Base-by-base conservation (phyloP, 139 green algal genomes). In the Marvania coccoides region DNA sequence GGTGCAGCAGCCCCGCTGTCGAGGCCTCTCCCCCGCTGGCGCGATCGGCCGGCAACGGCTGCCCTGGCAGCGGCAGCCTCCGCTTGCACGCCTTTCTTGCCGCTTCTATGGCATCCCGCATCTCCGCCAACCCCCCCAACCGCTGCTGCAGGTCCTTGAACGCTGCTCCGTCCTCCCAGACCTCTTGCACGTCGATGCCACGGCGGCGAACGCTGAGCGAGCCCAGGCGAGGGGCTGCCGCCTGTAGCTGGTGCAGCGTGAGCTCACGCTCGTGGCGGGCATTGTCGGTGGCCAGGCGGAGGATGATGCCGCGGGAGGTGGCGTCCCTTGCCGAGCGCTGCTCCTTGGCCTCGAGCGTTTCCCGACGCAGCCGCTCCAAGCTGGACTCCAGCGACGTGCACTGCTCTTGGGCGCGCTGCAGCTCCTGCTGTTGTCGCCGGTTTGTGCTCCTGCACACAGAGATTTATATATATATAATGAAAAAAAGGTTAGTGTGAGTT, bases 151-250 rank as follows among this genome's bases (percentile, higher is more conserved):
- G 60, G 28, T 88, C 82, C 19, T 67, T 61, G n/a, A 91, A 82
- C 10, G 86, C 87, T 8, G 65, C 51, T 2, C 89, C 89, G 45
- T 94, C 87, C 64, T 94, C 87, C 88, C 88, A 96, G 4, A 91
- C 79, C 58, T 78, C 56, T 29, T 75, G 63, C 57, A 69, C 51
- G 46, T 78, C 60, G 24, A 85, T 70, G 24, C 75, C 76, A 12
- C 29, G 33, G 3, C 71, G 63, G 2, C 47, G 47, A 12, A 81
- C 58, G 3, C 61, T 53, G n/a, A 85, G 47, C 23, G 29, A 58
- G 26, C 78, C 67, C 38, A 85, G 67, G 37, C 79, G 67, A 23
- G 56, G 56, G 30, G 74, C 63, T 33, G 69, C 33, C 55, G 40
- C 33, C 34, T 78, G 80, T 59, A 88, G 58, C 37, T 67, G 33